Base-by-base conservation (phyloP, 1,139 yeast species). In the Lipomyces yarrowii region DNA sequence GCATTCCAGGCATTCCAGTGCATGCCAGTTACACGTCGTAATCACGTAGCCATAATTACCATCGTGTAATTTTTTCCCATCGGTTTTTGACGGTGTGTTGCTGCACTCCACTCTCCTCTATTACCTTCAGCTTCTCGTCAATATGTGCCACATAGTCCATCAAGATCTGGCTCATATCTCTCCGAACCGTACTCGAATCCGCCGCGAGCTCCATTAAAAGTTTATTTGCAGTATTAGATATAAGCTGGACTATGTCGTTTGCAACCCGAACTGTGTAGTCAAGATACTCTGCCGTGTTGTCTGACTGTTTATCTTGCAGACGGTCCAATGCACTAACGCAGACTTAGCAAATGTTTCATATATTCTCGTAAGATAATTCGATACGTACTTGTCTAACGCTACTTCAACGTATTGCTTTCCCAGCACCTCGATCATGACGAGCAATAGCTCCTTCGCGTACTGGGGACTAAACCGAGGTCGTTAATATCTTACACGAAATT, bases 171-270 rank as follows among this genome's bases (percentile, higher is more conserved):
- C 60, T 57, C 67, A 64, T 64, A 11, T 64, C 67, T 56, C 57
- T 60, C 30, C 64, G 48, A 35, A 62, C 42, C 10, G 61, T 42
- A 8, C 57, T 30, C 26, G 67, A 64, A 32, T 64, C 67, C 3
- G 67, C 56, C n/a, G 67, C 67, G 13, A 64, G 59, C 7, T 23
- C 67, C 57, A 64, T 60, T 33, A 64, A 56, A 8, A 55, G 57
- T n/a, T 56, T 60, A 42, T 60, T 60, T 18, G 61, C 58, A 7
- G 67, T 61, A 56, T 55, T 60, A 33, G 67, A 60, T 37, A 64
- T 60, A 26, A 64, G 59, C 42, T 64, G 59, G 26, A 57, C 30
- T 13, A 64, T 60, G 39, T 63, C 61, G 18, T 58, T 52, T 10
- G 64, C 59, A 26, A 54, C n/a, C 11, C 42, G 61, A 18, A 57